phyloP scores from a whole-genome alignment of 2,329 filamentous ascomycete genomes.

The Podosphaera aphanis region DNA sequence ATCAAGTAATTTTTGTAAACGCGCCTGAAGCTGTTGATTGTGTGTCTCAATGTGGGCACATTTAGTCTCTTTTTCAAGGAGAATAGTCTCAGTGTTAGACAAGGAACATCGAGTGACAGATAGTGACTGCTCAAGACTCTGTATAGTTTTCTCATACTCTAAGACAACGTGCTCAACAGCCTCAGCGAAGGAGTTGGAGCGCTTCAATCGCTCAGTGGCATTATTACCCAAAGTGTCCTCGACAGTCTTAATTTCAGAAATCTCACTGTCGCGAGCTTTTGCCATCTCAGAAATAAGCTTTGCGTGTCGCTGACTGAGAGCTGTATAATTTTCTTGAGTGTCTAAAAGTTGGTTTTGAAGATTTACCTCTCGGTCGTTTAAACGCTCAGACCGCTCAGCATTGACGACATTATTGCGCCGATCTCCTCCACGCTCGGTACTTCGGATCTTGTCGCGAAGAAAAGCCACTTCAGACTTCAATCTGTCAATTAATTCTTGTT shows the following conservation, averaged over 20 bases:
- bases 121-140: conserved; percentile 73
- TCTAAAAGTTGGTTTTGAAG: conserved; percentile 86
- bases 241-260: conserved; percentile 29
- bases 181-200: conserved; percentile 87
- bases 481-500: conserved; percentile 78
- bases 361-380: conserved; percentile 66
- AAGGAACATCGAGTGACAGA: conserved; percentile 69
- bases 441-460: conserved; percentile 76
- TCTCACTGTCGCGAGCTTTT: conserved; percentile 51
- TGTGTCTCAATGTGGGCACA: conserved; percentile 84
- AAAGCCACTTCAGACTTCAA: conserved; percentile 87
- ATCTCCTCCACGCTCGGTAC: conserved; percentile 43
- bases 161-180: conserved; percentile 89
- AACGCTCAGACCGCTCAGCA: conserved; percentile 54
- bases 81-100: conserved; percentile 59
- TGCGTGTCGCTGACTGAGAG: conserved; percentile 80
- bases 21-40: conserved; percentile 67
- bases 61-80: conserved; percentile 83
- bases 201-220: conserved; percentile 69
- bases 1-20: conserved; percentile 81
- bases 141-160: conserved; percentile 97
- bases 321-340: conserved; percentile 79
- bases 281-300: conserved; percentile 86
- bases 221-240: conserved; percentile 48
- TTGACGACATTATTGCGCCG: conserved; percentile 28